These are phyloP conservation scores for Acidiella bohemica DNA, from an alignment of 495 filamentous ascomycete species.

Conservation along the genomic window DNA sequence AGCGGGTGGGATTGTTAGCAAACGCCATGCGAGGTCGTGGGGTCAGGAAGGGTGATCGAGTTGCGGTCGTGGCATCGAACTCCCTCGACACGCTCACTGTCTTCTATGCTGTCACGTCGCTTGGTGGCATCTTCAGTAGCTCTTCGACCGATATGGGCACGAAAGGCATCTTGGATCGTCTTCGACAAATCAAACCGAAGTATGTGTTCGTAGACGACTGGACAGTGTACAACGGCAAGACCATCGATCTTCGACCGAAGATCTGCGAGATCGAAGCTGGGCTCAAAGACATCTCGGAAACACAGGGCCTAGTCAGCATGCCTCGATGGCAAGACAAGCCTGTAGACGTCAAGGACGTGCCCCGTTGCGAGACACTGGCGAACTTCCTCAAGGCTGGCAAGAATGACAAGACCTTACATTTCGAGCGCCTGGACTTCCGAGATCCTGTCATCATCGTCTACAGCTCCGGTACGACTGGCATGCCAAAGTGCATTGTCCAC, in stretches of 20 bases:
- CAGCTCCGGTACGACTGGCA: slow-evolving; percentile 58
- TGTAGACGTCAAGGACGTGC: slow-evolving; percentile 44
- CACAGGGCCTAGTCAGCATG: slow-evolving; percentile 50
- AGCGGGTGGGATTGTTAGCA: slow-evolving; percentile 40
- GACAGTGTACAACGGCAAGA: slow-evolving; percentile 66
- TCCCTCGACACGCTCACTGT: slow-evolving; percentile 57
- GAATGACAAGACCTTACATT: slow-evolving; percentile 32
- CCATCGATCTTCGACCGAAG: slow-evolving; percentile 54
- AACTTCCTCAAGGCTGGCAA: slow-evolving; percentile 38
- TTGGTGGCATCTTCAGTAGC: slow-evolving; percentile 59
- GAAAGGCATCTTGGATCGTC: slow-evolving; percentile 59
- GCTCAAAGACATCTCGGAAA: slow-evolving; percentile 43
- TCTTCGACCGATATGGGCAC: slow-evolving; percentile 53
- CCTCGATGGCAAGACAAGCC: slow-evolving; percentile 45
- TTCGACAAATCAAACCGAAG: slow-evolving; percentile 56
- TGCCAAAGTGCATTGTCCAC: slow-evolving; percentile 66
- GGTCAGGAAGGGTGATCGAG: slow-evolving; percentile 52
- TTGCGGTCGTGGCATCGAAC: slow-evolving; percentile 58
- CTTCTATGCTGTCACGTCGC: slow-evolving; percentile 46
- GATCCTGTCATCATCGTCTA: slow-evolving; percentile 64
- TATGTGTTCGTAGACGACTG: slow-evolving; percentile 68
- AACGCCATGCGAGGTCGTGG: slow-evolving; percentile 51
- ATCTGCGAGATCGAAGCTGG: slow-evolving; percentile 53
- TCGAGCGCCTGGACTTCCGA: slow-evolving; percentile 48
- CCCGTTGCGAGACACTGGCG: slow-evolving; percentile 38